These are phyloP conservation scores for Medicago arabica DNA, from an alignment of 306 rosid genomes.

Conservation along the genomic window DNA sequence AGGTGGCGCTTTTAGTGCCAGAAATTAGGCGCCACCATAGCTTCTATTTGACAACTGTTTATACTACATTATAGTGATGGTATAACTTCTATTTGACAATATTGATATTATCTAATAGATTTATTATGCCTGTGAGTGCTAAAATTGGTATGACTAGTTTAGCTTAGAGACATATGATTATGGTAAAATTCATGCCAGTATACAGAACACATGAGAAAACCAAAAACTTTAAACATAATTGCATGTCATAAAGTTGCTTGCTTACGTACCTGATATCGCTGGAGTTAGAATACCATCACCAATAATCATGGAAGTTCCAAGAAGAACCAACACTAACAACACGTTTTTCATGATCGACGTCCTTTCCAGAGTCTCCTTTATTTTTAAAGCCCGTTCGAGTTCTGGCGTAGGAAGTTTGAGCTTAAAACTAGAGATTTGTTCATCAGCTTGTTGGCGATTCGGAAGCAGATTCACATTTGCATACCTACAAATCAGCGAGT, in stretches of 20 bases:
- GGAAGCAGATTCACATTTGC: slow-evolving; percentile 87
- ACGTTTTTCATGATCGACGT: slow-evolving; percentile 59
- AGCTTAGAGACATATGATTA: background rate
- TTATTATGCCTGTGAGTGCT: background rate
- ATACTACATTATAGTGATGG: background rate
- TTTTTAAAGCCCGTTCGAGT: slow-evolving; percentile 81
- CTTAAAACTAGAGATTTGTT: slow-evolving; percentile 83
- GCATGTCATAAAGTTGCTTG: background rate
- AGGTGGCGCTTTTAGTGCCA: background rate
- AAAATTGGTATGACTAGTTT: slow-evolving; percentile 11
- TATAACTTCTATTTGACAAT: background rate
- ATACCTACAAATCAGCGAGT: slow-evolving; percentile 94
- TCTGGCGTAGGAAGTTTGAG: slow-evolving; percentile 94
- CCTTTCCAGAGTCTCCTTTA: slow-evolving; percentile 82
- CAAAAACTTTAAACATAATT: slow-evolving; percentile 9
- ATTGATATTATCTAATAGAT: background rate
- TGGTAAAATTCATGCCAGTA: background rate
- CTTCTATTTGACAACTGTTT: background rate
- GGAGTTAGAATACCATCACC: slow-evolving; percentile 99
- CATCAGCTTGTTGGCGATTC: slow-evolving; percentile 92
- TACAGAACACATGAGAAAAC: slow-evolving; percentile 25
- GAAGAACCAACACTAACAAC: slow-evolving; percentile 79
- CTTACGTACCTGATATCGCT: slow-evolving; percentile 84
- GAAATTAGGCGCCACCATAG: background rate
- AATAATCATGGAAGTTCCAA: slow-evolving; percentile 96